These are phyloP conservation scores for Starmerella floricola DNA, from an alignment of 805 yeast genomes.

Conservation along the genomic window DNA sequence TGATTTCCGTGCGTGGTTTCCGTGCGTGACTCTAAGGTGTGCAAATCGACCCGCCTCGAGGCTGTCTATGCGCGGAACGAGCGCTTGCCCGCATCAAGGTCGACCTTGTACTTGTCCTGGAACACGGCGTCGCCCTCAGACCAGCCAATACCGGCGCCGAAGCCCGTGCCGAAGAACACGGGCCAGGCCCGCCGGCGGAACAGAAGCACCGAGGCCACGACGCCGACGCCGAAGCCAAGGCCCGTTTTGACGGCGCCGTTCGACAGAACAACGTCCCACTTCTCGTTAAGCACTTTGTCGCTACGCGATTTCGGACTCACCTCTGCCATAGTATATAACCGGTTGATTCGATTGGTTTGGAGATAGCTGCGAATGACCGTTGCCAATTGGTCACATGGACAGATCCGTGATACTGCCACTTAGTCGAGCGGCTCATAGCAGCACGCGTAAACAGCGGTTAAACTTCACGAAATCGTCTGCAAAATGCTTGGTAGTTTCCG, in stretches of 20 bases:
- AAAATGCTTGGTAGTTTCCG: too few relatives aligned
- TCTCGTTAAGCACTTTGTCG: slow-evolving; percentile 24
- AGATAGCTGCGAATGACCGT: neutral
- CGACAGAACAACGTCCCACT: slow-evolving; percentile 93
- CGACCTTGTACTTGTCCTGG: slow-evolving; percentile 27
- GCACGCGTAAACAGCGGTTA: too few relatives aligned
- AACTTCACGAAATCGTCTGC: too few relatives aligned
- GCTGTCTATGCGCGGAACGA: slow-evolving; percentile 13
- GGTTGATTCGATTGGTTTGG: neutral
- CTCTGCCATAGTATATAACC: slow-evolving; percentile 11
- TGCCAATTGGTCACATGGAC: slow-evolving; percentile 2
- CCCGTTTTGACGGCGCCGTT: slow-evolving; percentile 92
- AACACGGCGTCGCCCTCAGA: slow-evolving; percentile 97
- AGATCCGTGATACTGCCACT: too few relatives aligned
- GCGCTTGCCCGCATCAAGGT: slow-evolving; percentile 17
- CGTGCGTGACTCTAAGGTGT: too few relatives aligned
- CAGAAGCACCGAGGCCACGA: slow-evolving; percentile 74
- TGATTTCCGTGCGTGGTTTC: too few relatives aligned
- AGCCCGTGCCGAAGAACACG: slow-evolving; percentile 94
- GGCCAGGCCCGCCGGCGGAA: slow-evolving; percentile 95
- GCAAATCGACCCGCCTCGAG: too few relatives aligned
- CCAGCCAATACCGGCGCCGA: slow-evolving; percentile 95
- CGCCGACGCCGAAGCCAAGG: slow-evolving; percentile 94
- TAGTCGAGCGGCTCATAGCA: too few relatives aligned
- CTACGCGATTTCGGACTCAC: slow-evolving; percentile 17